Evolutionary conservation across 139 green algal species (phyloP).

Genomic region (Chlorella sp.): DNA sequence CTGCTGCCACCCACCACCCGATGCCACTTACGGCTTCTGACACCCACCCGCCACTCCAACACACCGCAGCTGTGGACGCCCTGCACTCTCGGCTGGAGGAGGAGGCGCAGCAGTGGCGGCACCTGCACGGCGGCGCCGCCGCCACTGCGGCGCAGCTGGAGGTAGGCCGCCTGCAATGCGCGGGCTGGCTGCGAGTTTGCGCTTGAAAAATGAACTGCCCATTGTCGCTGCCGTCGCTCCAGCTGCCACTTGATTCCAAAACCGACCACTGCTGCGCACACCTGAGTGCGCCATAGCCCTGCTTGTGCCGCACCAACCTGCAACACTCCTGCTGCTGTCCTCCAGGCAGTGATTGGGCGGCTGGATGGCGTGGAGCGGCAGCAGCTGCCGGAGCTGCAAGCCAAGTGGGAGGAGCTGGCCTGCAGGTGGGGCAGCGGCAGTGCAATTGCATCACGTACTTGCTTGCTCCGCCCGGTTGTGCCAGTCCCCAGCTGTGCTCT

Average conservation of each 20-base stretch:
- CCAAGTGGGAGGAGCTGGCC: constrained; percentile 9
- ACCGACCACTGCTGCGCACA: too few relatives aligned
- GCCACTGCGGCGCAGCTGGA: not conserved
- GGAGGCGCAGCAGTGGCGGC: constrained; percentile 17
- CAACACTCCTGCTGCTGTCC: not conserved
- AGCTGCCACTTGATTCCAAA: too few relatives aligned
- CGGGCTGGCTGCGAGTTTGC: too few relatives aligned
- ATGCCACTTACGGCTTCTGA: not conserved
- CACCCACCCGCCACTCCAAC: not conserved
- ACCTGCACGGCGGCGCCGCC: not conserved
- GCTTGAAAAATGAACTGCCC: too few relatives aligned
- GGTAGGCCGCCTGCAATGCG: not conserved
- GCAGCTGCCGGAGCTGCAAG: constrained; percentile 14
- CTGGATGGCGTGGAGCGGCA: constrained; percentile 23
- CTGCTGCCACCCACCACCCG: not conserved
- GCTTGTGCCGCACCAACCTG: too few relatives aligned
- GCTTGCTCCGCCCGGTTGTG: not conserved
- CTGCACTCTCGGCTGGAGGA: constrained; percentile 18
- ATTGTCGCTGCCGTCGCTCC: too few relatives aligned
- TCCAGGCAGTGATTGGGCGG: constrained; percentile 2
- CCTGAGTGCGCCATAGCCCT: too few relatives aligned
- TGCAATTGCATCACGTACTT: not conserved
- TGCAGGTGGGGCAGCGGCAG: not conserved
- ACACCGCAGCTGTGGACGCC: constrained; percentile 3
- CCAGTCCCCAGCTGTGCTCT: not conserved